These are phyloP conservation scores for Tulasnella sp. DNA, from an alignment of 768 basidiomycete genomes.

Conservation along the genomic window DNA sequence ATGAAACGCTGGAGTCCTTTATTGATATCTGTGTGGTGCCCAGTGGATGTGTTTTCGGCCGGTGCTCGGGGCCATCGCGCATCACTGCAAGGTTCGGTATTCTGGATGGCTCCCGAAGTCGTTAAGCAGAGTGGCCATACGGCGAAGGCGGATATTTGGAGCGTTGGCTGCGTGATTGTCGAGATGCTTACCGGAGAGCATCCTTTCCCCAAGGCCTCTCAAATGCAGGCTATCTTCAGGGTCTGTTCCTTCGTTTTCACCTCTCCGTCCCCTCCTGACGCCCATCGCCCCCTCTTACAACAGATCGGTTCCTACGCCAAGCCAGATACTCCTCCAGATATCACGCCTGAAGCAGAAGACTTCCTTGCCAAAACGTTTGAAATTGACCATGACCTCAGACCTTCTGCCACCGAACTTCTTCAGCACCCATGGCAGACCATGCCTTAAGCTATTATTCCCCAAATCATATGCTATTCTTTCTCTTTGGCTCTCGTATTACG, in stretches of 20 bases:
- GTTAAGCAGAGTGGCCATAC: conserved; percentile 94
- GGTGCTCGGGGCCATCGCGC: conserved; percentile 70
- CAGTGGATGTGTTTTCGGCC: conserved; percentile 45
- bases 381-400: conserved; percentile 72
- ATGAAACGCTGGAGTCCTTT: background rate
- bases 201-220: conserved; percentile 91
- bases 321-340: conserved; percentile 86
- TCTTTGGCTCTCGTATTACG: background rate
- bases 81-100: conserved; percentile 94
- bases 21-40: conserved; percentile 29
- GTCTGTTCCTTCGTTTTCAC: conserved; percentile 40
- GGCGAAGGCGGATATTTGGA: conserved; percentile 93
- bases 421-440: conserved; percentile 57
- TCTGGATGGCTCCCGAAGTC: conserved; percentile 99
- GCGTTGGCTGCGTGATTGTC: conserved; percentile 88
- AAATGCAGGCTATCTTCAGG: conserved; percentile 99
- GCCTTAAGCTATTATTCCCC: background rate
- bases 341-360: conserved; percentile 80
- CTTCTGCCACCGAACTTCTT: conserved; percentile 70
- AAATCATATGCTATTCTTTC: background rate
- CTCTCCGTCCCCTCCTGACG: background rate
- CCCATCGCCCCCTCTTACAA: background rate
- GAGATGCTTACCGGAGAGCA: conserved; percentile 97
- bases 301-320: conserved; percentile 90
- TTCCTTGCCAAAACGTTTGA: conserved; percentile 87